Base-by-base conservation (phyloP, 2,329 filamentous ascomycete species). In the Zalaria sp. region DNA sequence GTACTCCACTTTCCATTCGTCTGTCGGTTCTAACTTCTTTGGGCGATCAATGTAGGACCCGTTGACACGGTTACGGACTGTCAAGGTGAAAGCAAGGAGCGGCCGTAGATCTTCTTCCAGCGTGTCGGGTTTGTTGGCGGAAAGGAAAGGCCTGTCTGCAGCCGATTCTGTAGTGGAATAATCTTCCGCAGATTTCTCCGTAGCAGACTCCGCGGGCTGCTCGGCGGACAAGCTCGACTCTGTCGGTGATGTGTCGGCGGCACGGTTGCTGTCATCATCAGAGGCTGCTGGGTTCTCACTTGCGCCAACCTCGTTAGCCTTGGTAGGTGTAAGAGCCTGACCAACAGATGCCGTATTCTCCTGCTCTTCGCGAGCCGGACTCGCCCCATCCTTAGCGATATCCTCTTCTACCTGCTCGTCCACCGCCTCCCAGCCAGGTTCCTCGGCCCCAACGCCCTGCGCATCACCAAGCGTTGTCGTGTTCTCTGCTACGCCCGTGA, bases 1-100 rank as follows among this genome's bases (percentile, higher is more conserved):
- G 60, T 93, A 95, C 51, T 91, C 77, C n/a, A 95, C 66, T 0
- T 64, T 58, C 88, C 88, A 95, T 5, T 64, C 53, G 48, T 77
- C 70, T 0, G 52, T 18, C 9, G 52, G 28, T 0, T 40, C 58
- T 37, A 80, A 56, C 0, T 67, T 50, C 1, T 61, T 48, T 0
- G 86, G 83, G 3, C 86, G 77, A 0, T 64, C 55, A 1, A 85
- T 74, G 41, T 73, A 71, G 8, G 64, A 41, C 11, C 73, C 79
- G 53, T 91, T 81, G 41, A 93, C 72, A 48, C 73, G 75, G 65
- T 83, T 91, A 49, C 75, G 75, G 39, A 85, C 66, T 0, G 76
- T 80, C 42, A 95, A 65, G 9, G 77, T 77, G 71, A 91, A 75
- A 34, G 76, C 83, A 26, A 86, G 63, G 1, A 88, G 52, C 3